Evolutionary conservation across 2,329 filamentous ascomycete genomes (phyloP).

Genomic region (Arthrobotrys sphaeroides): DNA sequence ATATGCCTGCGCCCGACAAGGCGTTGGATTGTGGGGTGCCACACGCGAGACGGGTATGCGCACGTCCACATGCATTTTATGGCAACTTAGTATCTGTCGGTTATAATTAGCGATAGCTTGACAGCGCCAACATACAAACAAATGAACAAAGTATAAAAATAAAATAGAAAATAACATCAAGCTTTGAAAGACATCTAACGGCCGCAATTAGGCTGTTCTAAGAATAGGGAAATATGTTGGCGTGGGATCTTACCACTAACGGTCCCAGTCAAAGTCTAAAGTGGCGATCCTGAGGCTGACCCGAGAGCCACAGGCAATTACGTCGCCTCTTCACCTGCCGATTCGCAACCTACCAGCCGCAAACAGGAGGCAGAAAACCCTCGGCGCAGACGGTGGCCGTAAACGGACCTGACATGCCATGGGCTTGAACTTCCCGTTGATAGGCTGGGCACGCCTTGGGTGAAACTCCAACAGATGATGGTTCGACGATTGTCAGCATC

Average conservation of each 20-base stretch:
- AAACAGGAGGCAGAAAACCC: background rate
- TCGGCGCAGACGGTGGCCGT: background rate
- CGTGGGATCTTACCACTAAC: background rate
- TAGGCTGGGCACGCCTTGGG: background rate
- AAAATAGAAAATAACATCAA: too few species aligned
- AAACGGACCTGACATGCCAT: conserved; percentile 3
- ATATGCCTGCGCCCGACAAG: too few species aligned
- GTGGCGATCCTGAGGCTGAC: background rate
- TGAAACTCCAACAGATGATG: background rate
- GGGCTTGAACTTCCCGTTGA: background rate
- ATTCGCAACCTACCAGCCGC: background rate
- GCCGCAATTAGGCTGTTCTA: background rate
- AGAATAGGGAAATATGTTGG: background rate
- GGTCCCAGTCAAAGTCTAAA: background rate
- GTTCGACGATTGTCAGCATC: background rate
- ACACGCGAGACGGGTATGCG: too few species aligned
- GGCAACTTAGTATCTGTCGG: too few species aligned
- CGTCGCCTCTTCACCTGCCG: background rate
- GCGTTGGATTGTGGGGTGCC: too few species aligned
- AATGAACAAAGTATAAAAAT: too few species aligned
- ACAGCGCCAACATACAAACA: too few species aligned
- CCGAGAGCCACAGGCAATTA: background rate
- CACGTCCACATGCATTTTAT: too few species aligned
- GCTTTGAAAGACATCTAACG: background rate
- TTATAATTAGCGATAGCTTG: too few species aligned